Conservation (phyloP, 2,329 filamentous ascomycete genomes). For the Fusarium verrucosum region DNA sequence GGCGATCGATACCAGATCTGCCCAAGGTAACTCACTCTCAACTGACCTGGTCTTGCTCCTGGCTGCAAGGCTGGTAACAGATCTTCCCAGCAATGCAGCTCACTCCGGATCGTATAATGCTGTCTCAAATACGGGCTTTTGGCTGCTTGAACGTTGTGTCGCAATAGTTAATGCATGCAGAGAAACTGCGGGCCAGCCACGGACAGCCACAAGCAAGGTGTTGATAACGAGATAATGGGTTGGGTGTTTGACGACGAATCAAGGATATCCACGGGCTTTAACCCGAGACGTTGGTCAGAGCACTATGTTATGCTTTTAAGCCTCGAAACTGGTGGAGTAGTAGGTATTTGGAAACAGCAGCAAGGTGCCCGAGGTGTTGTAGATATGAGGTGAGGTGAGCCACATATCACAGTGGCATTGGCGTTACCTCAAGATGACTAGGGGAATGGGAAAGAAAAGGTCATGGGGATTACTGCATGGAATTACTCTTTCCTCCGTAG, state of each 20-base stretch:
- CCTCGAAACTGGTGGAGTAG: neutral
- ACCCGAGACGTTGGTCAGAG: neutral
- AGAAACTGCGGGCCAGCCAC: conserved; percentile 24
- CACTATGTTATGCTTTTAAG: neutral
- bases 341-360: conserved; percentile 4
- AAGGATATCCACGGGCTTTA: neutral
- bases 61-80: conserved; percentile 15
- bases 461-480: neutral
- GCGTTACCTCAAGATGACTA: neutral
- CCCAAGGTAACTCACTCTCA: neutral
- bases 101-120: conserved; percentile 11
- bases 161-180: conserved; percentile 31
- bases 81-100: conserved; percentile 11
- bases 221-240: conserved; percentile 13
- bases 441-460: neutral
- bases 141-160: conserved; percentile 33
- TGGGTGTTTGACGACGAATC: neutral
- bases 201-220: conserved; percentile 14
- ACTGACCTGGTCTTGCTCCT: conserved; percentile 16
- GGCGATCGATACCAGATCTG: conserved; percentile 33
- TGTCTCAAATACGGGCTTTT: conserved; percentile 31
- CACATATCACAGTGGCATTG: neutral
- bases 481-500: neutral
- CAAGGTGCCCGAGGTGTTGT: neutral
- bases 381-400: conserved; percentile 10